Evolutionary conservation across 306 rosid genomes (phyloP).

Genomic region (Cicer judaicum): DNA sequence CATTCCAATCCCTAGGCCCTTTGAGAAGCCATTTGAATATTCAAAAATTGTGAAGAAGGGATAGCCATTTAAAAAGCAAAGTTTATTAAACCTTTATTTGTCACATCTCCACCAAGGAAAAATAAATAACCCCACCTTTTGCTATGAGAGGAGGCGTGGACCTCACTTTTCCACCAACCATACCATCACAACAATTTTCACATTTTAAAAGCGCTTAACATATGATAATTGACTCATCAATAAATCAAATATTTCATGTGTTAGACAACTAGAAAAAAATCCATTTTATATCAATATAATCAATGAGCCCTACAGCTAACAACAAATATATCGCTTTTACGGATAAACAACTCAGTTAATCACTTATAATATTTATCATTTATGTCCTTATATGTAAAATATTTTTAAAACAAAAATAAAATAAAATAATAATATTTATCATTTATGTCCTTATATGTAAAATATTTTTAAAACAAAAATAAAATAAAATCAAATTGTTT

Average conservation of each 20-base stretch:
- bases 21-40: constrained; percentile 42
- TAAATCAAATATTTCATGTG: constrained; percentile 19
- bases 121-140: constrained; percentile 22
- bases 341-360: too few relatives aligned
- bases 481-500: too few relatives aligned
- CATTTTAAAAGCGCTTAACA: constrained; percentile 24
- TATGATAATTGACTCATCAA: constrained; percentile 43
- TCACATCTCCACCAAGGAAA: constrained; percentile 60
- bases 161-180: constrained; percentile 78
- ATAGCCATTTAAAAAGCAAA: constrained; percentile 32
- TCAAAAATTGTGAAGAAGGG: constrained; percentile 18
- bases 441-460: background rate
- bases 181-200: constrained; percentile 24
- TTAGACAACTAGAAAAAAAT: constrained; percentile 25
- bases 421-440: background rate
- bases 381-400: background rate
- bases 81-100: constrained; percentile 26
- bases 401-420: background rate
- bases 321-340: background rate
- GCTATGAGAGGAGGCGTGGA: constrained; percentile 49
- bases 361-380: background rate
- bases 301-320: background rate
- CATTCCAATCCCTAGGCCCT: background rate
- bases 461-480: background rate
- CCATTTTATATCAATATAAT: constrained; percentile 26